Conservation (phyloP, 2,329 filamentous ascomycete species). For the Erysiphe neolycopersici region DNA sequence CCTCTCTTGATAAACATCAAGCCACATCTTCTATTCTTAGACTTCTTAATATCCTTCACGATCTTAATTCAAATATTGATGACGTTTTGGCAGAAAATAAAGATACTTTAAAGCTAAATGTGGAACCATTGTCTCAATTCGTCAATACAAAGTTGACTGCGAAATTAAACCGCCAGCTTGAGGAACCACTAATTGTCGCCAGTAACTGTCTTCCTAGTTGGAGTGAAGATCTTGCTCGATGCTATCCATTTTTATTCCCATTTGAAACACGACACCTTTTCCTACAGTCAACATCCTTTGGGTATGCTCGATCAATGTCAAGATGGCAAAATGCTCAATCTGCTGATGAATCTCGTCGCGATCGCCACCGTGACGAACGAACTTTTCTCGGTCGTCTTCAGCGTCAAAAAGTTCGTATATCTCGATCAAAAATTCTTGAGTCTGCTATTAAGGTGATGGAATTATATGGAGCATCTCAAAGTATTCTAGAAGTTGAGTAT, state of each 20-base stretch:
- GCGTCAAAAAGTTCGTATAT: conserved; percentile 94
- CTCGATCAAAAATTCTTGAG: conserved; percentile 77
- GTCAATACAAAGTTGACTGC: conserved; percentile 97
- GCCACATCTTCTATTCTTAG: conserved; percentile 69
- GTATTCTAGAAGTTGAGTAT: conserved; percentile 89
- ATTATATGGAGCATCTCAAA: conserved; percentile 86
- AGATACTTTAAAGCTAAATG: conserved; percentile 39
- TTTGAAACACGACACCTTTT: conserved; percentile 95
- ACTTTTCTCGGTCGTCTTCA: conserved; percentile 80
- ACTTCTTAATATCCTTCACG: conserved; percentile 70
- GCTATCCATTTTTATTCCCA: conserved; percentile 92
- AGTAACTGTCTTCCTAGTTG: conserved; percentile 89
- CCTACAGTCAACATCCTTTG: conserved; percentile 91
- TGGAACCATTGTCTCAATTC: conserved; percentile 74
- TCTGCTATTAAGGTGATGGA: conserved; percentile 98
- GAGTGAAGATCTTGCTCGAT: conserved; percentile 79
- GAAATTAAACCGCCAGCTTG: conserved; percentile 86
- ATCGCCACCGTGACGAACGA: conserved; percentile 63
- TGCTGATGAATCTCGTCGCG: conserved; percentile 52
- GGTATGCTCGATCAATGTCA: conserved; percentile 90
- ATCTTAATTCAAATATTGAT: conserved; percentile 77
- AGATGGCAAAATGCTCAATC: conserved; percentile 86
- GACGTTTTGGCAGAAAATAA: conserved; percentile 65
- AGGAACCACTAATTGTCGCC: conserved; percentile 88
- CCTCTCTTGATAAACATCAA: conserved; percentile 58